Evolutionary conservation across 805 yeast genomes (phyloP), one percentile per base, ranked within the genome.

Genomic region (Schizosaccharomyces osmophilus): DNA sequence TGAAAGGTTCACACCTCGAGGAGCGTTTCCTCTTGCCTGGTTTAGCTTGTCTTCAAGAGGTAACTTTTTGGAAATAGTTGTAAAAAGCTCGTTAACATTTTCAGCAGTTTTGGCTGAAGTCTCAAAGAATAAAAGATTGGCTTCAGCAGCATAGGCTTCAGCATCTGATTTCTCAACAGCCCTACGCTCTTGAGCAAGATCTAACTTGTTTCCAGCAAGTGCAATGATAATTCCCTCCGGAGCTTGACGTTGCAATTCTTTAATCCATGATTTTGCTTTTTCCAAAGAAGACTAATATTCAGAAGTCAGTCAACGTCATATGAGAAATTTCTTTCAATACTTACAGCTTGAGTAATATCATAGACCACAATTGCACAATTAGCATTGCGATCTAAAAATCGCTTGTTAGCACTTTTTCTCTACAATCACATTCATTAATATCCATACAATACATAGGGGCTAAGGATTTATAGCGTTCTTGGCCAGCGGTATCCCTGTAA

Each of bases 201-300:
- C 98, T 3, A 73, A 66, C 72, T 93, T 93, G 71, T 87, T 93
- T 0, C 97, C 98, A 3, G 90, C 85, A 9, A 93, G 71, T 42
- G 90, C 87, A 65, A 93, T 85, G 57, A 88, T 82, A 61, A 89
- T 80, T 61, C 82, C 80, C 62, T 69, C 81, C 57, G 77, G 76
- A 6, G 94, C 94, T 70, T 88, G 96, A 64, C 84, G 82, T 72
- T 85, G 86, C 64, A 90, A 76, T 73, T 93, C 97, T 62, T 83
- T 82, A n/a, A 87, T 81, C 98, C 98, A 93, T 63, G 80, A 81
- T 67, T 84, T 81, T 0, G 96, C 96, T 63, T 86, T 80, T 29
- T 76, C 78, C 66, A 90, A 79, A 24, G 95, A 86, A 5, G 83
- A 22, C 57, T 51, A n/a, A 31, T 24, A 42, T 22, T 42, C 15